Evolutionary conservation across 2,329 filamentous ascomycete species (phyloP).

Genomic region (Orbilia blumenaviensis): DNA sequence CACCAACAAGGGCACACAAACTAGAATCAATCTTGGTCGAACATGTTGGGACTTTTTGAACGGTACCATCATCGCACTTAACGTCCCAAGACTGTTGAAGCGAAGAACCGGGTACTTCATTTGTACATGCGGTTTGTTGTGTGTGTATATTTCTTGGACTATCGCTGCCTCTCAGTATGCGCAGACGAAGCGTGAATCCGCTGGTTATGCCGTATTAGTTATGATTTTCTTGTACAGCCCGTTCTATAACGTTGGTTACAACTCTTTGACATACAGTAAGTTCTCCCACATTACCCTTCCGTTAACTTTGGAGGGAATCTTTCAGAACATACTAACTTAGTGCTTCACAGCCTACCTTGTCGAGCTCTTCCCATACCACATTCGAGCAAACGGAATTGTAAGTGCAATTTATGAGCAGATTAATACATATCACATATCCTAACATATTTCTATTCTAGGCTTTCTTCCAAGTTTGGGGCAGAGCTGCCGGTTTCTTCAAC

Average conservation of each 20-base stretch:
- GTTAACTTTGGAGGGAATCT: not conserved
- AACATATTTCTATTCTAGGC: constrained; percentile 7
- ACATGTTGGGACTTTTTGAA: constrained; percentile 64
- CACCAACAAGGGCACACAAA: constrained; percentile 62
- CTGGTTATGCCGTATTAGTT: constrained; percentile 62
- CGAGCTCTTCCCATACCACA: constrained; percentile 69
- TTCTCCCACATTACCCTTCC: constrained; percentile 38
- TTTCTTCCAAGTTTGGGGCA: constrained; percentile 60
- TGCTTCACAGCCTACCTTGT: constrained; percentile 65
- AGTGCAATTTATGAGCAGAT: not conserved
- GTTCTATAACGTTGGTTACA: constrained; percentile 73
- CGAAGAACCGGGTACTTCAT: constrained; percentile 53
- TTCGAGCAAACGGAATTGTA: constrained; percentile 69
- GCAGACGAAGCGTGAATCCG: constrained; percentile 59
- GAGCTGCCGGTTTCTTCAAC: constrained; percentile 65
- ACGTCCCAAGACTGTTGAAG: constrained; percentile 23
- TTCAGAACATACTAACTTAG: not conserved
- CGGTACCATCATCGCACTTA: constrained; percentile 61
- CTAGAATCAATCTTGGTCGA: constrained; percentile 63
- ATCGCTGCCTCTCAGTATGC: constrained; percentile 61
- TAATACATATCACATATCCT: not conserved
- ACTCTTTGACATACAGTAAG: constrained; percentile 71
- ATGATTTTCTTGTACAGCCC: constrained; percentile 65
- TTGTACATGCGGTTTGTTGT: constrained; percentile 61
- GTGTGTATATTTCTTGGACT: constrained; percentile 62